Base-by-base conservation (phyloP, 495 filamentous ascomycete genomes). In the Aspergillus incahuasiensis region DNA sequence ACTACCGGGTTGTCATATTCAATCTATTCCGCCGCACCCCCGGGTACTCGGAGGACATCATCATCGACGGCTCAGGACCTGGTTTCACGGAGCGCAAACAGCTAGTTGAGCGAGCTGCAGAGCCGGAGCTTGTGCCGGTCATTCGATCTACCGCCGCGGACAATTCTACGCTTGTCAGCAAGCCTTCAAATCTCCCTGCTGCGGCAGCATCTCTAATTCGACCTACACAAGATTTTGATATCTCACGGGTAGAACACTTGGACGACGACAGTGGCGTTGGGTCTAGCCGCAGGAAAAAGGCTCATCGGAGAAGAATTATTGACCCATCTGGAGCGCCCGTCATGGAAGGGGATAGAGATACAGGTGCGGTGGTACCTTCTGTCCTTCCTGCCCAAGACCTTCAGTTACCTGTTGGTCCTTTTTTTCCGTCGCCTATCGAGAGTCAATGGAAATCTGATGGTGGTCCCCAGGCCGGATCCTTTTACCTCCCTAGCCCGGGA, bases 1-100 rank as follows among this genome's bases (percentile, higher is more conserved):
- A 82, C 57, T 95, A 96, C 66, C 83, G 94, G 25, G 77, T 95
- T 57, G 86, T 83, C 21, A 95, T 98, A 60, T 96, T 98, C 81
- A 97, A 97, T 63, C 80, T 96, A 0, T 98, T 98, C 77, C 87
- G 94, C 55, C 83, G 81, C n/a, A 91, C 90, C 0, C 91, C 94
- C 3, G 94, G 94, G 9, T 94, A 92, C 63, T 82, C 85, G 0
- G 89, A 95, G 60, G 95, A 98, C 68, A 86, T 97, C 56, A 80
- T 88, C 39, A 90, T 98, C 61, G 95, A 98, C 66, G 81, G 84
- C 1, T 85, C 84, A 21, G 85, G 86, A 4, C 94, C 94, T 4
- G 85, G 80, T 18, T 91, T 89, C 62, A 83, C 82, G 15, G 94
- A 98, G 70, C 84, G 85, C 60, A 88, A 88, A 48, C 89, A 88